Evolutionary conservation across 306 rosid species (phyloP), one percentile per base, ranked within the genome.

Genomic region (Malus fusca): DNA sequence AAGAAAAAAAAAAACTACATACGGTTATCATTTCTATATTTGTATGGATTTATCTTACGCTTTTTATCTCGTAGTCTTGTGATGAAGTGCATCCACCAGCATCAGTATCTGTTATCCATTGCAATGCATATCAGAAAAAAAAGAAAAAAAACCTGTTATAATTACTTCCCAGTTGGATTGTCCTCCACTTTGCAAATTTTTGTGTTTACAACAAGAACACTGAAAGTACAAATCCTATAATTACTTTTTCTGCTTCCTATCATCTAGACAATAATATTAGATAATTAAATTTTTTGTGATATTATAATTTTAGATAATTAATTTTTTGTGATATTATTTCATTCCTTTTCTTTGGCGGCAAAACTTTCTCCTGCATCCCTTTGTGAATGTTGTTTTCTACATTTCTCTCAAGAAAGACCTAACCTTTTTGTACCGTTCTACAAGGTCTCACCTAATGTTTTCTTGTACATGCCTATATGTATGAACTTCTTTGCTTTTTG

Each of bases 401-500:
- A 21, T 28, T 25, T 28, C 4, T 13, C 56, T 23, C 19, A 70
- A 51, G 19, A 62, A 64, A 31, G 17, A 18, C 8, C 14, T 31
- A 51, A 65, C 74, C 43, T 73, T 58, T 15, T 48, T 56, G 26
- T 31, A 15, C 31, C n/a, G 53, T 7, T 56, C 40, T 53, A 48
- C 21, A 64, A 55, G 61, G 61, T n/a, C n/a, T 68, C 70, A 22
- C 61, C 53, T 42, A 10, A 12, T 72, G 51, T 63, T 78, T 78
- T 70, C 56, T 46, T 78, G 64, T 83, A 10, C 70, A 19, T 22
- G 88, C 77, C 59, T 85, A 82, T 82, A 77, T 71, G 68, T 87
- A 55, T 67, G 77, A 70, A 72, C 66, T 78, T 82, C 40, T 59
- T 76, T 78, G 73, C 75, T 80, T 79, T 72, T 82, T 84, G 68